Base-by-base conservation (phyloP, 108 stramenopile genomes). In the Fistulifera solaris region DNA sequence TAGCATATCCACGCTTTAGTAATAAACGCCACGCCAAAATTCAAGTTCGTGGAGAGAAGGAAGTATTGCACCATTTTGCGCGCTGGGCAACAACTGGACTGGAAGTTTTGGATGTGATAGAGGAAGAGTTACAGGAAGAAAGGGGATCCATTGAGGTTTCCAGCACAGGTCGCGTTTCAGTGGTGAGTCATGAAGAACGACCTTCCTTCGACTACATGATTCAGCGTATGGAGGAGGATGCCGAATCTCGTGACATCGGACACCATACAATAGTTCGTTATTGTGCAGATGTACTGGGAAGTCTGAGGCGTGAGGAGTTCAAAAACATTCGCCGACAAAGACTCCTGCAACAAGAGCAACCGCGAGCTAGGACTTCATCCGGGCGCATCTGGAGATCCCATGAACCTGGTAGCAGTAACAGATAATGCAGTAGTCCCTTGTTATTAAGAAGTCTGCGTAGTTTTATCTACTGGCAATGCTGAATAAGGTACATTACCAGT, bases 21-120 rank as follows among this genome's bases (percentile, higher is more conserved):
- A 94, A 94, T 51, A 51, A 61, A 15, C 80, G 93, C 25, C 87
- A 94, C 67, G 93, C 89, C 43, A 85, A 80, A 56, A 82, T 94
- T 52, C 93, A 94, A 67, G 89, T 94, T 11, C 63, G 69, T 6
- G 89, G 89, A 13, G 93, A 94, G 71, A 94, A 94, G 66, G 85
- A 84, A 63, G 89, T 94, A 2, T 61, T 94, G 62, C 80, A 85
- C 54, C 87, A 91, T 51, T 94, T 75, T 75, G 70, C 70, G 1
- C 46, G 63, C 18, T 89, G 87, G 81, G 87, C 87, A 2, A 56
- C 70, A 12, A 81, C 85, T 7, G 87, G 79, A 6, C 59, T 87
- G 27, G 75, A 83, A 31, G 84, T 89, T 0, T 60, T 87, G 49
- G 80, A 81, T 52, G 67, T 86, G 0, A 79, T 86, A 50, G 68